Base-by-base conservation (phyloP, 306 rosid genomes). In the Quercus aquifolioides region DNA sequence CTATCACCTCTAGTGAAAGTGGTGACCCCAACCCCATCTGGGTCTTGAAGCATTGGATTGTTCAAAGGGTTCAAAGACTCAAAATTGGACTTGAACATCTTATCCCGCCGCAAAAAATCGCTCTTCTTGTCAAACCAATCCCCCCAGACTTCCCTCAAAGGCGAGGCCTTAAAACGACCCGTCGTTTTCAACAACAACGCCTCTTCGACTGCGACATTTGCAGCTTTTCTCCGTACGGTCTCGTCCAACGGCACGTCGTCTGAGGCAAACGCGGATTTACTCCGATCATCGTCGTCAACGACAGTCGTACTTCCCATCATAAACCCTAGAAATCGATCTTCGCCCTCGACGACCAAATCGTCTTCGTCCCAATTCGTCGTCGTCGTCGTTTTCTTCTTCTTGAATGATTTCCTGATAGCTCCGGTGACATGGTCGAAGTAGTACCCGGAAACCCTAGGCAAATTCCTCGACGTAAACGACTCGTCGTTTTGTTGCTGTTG, bases 91-190 rank as follows among this genome's bases (percentile, higher is more conserved):
- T 80, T 90, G 25, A 95, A 91, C 98, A 93, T 93, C 83, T 78
- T 84, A 51, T 95, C 95, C 78, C 88, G 85, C 84, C 90, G 83
- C 74, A 95, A 62, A 57, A 91, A 90, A 1, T 83, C 85, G 59
- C 87, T 77, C 73, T 95, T 95, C 65, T 91, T 95, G 4, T 92
- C 98, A 43, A 95, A 95, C 99, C 98, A 92, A 6, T 91, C 91
- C 21, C 99, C 97, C 99, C 99, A 95, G 1, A 88, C 92, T 10
- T 93, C 82, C 55, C 99, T 88, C 8, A 95, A 55, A 4, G 93
- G 94, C 67, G 97, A 86, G 30, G 59, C 71, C 41, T 73, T 94
- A 82, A 81, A 68, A 5, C 93, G 72, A 15, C 72, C 72, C 5
- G 52, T 92, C 75, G 78, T 25, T 63, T 84, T 90, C 68, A 95